phyloP scores from a whole-genome alignment of 2,329 filamentous ascomycete species.

The Cordyceps cateniannulata region DNA sequence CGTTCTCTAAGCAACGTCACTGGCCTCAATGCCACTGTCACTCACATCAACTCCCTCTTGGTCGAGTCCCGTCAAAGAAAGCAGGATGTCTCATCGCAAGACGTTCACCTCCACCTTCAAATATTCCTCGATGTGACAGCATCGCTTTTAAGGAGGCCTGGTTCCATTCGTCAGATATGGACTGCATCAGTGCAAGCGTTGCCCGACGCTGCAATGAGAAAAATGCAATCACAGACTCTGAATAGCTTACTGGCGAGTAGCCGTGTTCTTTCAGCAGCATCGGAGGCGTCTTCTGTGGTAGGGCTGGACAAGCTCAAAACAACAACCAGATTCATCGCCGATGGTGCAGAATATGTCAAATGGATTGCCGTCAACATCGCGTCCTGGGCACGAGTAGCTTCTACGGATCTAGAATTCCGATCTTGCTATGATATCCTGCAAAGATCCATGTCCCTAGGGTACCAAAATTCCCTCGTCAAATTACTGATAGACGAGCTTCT shows the following conservation, averaged over 20 bases:
- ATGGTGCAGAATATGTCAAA: constrained; percentile 55
- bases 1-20: constrained; percentile 64
- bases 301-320: constrained; percentile 26
- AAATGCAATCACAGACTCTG: constrained; percentile 30
- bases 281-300: constrained; percentile 48
- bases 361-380: constrained; percentile 67
- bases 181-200: constrained; percentile 21
- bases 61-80: constrained; percentile 38
- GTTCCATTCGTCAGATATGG: constrained; percentile 34
- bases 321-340: constrained; percentile 51
- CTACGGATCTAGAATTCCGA: constrained; percentile 31
- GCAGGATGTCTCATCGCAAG: constrained; percentile 32
- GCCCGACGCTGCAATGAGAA: constrained; percentile 21
- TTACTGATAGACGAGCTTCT: constrained; percentile 31
- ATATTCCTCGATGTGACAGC: constrained; percentile 39
- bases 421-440: constrained; percentile 43
- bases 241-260: constrained; percentile 42
- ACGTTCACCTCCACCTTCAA: constrained; percentile 36
- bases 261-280: constrained; percentile 42
- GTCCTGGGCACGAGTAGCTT: constrained; percentile 31
- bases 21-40: constrained; percentile 70
- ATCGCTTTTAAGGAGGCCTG: constrained; percentile 32
- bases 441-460: constrained; percentile 64
- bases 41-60: constrained; percentile 59
- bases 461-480: constrained; percentile 45